These are phyloP conservation scores for Monascus purpureus DNA, from an alignment of 495 filamentous ascomycete species.

Conservation along the genomic window DNA sequence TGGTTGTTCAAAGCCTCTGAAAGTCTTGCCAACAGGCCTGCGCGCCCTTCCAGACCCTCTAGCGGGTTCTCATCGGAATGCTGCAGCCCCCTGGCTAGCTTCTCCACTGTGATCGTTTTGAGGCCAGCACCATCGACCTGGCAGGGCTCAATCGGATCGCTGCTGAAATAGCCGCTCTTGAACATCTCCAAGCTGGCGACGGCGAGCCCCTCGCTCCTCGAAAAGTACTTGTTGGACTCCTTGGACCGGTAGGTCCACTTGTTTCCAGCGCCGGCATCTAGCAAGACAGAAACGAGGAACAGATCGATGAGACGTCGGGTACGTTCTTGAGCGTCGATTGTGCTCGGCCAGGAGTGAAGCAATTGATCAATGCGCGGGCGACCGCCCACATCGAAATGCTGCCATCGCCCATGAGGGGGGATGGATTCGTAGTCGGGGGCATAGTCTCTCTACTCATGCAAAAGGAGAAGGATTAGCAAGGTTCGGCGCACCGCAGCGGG, in stretches of 20 bases:
- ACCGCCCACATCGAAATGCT: constrained; percentile 59
- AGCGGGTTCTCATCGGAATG: constrained; percentile 70
- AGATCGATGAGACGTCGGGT: constrained; percentile 53
- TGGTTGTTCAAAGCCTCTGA: constrained; percentile 64
- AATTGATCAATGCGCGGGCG: constrained; percentile 52
- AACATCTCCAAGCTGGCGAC: constrained; percentile 97
- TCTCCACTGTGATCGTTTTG: constrained; percentile 57
- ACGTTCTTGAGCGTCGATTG: constrained; percentile 46
- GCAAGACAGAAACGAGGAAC: constrained; percentile 53
- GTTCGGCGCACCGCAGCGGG: constrained; percentile 4
- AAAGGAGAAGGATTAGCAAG: too few species aligned
- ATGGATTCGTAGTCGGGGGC: constrained; percentile 75
- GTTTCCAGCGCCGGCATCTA: constrained; percentile 54
- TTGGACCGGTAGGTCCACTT: constrained; percentile 75
- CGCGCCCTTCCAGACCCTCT: constrained; percentile 75
- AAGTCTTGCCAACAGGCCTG: constrained; percentile 64
- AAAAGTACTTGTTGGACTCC: constrained; percentile 74
- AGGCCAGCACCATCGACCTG: constrained; percentile 82
- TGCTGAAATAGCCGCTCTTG: constrained; percentile 84
- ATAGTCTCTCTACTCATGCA: constrained; percentile 62
- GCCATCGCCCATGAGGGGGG: constrained; percentile 57
- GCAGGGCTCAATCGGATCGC: constrained; percentile 62
- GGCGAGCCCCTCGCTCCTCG: constrained; percentile 82
- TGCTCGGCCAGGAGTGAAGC: constrained; percentile 47
- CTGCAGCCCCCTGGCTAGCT: constrained; percentile 69